These are phyloP conservation scores for Phlebiopsis flavidoalba DNA, from an alignment of 768 basidiomycete species.

Conservation along the genomic window DNA sequence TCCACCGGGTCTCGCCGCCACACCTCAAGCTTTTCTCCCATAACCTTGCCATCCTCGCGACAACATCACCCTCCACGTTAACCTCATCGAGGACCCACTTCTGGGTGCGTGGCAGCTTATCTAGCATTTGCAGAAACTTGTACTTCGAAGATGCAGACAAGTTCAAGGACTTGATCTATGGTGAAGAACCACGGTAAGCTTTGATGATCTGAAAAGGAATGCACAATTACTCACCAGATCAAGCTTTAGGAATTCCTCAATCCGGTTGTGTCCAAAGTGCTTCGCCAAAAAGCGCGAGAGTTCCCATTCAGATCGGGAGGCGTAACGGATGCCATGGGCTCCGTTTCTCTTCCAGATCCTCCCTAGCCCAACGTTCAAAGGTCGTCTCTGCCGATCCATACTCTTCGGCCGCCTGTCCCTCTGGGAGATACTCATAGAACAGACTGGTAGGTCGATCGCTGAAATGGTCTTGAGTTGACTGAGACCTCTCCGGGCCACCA, in stretches of 20 bases:
- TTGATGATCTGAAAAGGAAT: too few relatives aligned
- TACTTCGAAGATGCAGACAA: not conserved
- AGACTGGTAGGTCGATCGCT: not conserved
- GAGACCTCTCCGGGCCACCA: too few relatives aligned
- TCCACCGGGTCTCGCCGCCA: constrained; percentile 25
- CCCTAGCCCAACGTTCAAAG: constrained; percentile 2
- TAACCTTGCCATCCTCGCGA: constrained; percentile 6
- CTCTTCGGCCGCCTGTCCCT: not conserved
- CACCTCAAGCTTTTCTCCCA: constrained; percentile 25
- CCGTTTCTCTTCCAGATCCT: not conserved
- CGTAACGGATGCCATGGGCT: not conserved
- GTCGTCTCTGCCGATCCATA: not conserved
- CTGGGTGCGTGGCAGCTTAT: not conserved
- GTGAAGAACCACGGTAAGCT: too few relatives aligned
- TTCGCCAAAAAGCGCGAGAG: not conserved
- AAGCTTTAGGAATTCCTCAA: constrained; percentile 5
- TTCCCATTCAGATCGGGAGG: not conserved
- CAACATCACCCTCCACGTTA: not conserved
- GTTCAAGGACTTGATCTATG: not conserved
- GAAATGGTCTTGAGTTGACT: not conserved
- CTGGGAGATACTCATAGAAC: not conserved
- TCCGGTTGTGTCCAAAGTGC: constrained; percentile 7
- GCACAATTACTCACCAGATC: not conserved
- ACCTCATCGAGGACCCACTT: not conserved
- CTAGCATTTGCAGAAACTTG: not conserved